Percentiles rank a stretch among this genome's conserved stretches.
phyloP scores from a whole-genome alignment of 495 filamentous ascomycete species.

The Penicillium verhagenii region DNA sequence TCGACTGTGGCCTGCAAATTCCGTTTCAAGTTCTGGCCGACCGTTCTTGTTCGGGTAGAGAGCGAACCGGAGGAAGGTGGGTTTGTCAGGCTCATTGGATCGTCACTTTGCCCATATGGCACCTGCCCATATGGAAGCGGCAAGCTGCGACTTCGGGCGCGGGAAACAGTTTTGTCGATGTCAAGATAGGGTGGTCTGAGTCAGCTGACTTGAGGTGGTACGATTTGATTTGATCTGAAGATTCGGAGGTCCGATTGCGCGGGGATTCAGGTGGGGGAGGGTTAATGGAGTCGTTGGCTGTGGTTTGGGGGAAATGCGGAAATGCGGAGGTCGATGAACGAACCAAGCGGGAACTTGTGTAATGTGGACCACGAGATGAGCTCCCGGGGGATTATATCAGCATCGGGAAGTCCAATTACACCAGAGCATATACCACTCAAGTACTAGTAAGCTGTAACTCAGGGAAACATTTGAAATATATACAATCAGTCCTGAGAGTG shows the following conservation, averaged over 20 bases:
- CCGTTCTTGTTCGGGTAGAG: constrained; percentile 43
- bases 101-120: constrained; percentile 8
- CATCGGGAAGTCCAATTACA: too few relatives aligned
- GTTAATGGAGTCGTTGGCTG: not conserved
- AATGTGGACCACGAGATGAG: not conserved
- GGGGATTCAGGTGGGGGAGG: not conserved
- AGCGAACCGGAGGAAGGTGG: constrained; percentile 54
- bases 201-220: constrained; percentile 1
- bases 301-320: constrained; percentile 4
- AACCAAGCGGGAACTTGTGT: not conserved
- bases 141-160: not conserved
- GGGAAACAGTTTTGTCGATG: not conserved
- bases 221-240: not conserved
- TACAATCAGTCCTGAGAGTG: too few relatives aligned
- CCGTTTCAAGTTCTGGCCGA: constrained; percentile 62
- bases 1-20: constrained; percentile 76
- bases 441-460: too few relatives aligned
- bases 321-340: not conserved
- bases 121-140: constrained; percentile 7
- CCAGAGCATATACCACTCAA: too few relatives aligned
- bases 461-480: too few relatives aligned
- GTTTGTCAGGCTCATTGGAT: constrained; percentile 55
- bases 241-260: constrained; percentile 1
- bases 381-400: not conserved
- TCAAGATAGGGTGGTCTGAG: constrained; percentile 5